Evolutionary conservation across 768 basidiomycete species (phyloP).

Genomic region (Serendipita sp.): DNA sequence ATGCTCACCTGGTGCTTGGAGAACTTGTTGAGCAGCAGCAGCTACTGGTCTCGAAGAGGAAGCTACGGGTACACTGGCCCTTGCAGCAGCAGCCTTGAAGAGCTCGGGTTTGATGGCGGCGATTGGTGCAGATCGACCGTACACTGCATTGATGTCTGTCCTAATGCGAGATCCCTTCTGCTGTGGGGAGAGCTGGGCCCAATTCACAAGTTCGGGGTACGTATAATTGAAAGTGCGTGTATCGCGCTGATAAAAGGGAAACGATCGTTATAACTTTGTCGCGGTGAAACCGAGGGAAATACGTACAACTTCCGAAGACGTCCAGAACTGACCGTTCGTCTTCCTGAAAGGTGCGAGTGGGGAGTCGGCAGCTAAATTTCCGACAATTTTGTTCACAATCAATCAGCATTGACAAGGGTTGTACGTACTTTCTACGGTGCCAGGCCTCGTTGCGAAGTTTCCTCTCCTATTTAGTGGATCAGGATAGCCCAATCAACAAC

Average conservation of each 20-base stretch:
- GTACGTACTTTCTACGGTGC: conserved; percentile 19
- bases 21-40: no score
- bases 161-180: background rate
- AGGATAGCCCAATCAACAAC: conserved; percentile 9
- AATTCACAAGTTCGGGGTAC: conserved; percentile 26
- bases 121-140: background rate
- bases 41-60: no score
- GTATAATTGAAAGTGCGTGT: conserved; percentile 27
- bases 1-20: no score
- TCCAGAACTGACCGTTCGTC: conserved; percentile 25
- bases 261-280: background rate
- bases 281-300: background rate
- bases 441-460: conserved; percentile 18
- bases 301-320: conserved; percentile 18
- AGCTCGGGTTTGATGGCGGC: background rate
- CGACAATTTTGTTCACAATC: no score
- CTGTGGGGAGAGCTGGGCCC: background rate
- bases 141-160: conserved; percentile 2
- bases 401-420: background rate
- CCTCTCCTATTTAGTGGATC: conserved; percentile 16
- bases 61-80: no score
- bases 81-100: background rate
- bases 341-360: conserved; percentile 35
- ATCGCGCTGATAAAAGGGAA: conserved; percentile 9
- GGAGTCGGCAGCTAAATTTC: background rate